These are phyloP conservation scores for Ogataea siamensis DNA, from an alignment of 805 yeast species.

Conservation along the genomic window DNA sequence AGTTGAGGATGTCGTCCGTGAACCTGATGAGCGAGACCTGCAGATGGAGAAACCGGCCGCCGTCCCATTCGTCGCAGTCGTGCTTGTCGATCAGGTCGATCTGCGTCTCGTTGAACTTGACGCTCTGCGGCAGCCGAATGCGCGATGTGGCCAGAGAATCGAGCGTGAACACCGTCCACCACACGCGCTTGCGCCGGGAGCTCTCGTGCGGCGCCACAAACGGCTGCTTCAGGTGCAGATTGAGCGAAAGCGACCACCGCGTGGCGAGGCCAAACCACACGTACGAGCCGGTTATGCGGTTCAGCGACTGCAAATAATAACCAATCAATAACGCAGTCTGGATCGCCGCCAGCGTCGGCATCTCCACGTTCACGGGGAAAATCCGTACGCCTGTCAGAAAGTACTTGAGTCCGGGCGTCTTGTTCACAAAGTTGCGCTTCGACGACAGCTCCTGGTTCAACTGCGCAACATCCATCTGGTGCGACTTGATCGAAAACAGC, in stretches of 20 bases:
- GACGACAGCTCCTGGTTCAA: conserved; percentile 19
- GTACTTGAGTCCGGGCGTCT: conserved; percentile 32
- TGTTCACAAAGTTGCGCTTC: conserved; percentile 18
- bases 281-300: conserved; percentile 36
- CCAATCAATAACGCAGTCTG: conserved; percentile 37
- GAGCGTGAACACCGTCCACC: conserved; percentile 41
- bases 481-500: conserved; percentile 24
- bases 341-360: conserved; percentile 32
- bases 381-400: conserved; percentile 29
- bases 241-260: conserved; percentile 32
- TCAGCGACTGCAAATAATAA: conserved; percentile 36
- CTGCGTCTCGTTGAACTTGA: conserved; percentile 34
- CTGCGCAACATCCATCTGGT: conserved; percentile 16
- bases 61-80: conserved; percentile 33
- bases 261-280: conserved; percentile 37
- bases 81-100: conserved; percentile 28
- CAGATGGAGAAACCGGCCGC: conserved; percentile 28
- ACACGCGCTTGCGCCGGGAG: conserved; percentile 35
- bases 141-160: conserved; percentile 39
- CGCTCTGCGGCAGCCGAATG: conserved; percentile 37
- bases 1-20: conserved; percentile 33
- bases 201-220: conserved; percentile 21
- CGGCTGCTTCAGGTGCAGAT: conserved; percentile 32
- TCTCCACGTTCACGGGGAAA: conserved; percentile 30
- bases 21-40: conserved; percentile 30